phyloP scores from a whole-genome alignment of 1,284 basidiomycete species.

The Ceratobasidium sp. region DNA sequence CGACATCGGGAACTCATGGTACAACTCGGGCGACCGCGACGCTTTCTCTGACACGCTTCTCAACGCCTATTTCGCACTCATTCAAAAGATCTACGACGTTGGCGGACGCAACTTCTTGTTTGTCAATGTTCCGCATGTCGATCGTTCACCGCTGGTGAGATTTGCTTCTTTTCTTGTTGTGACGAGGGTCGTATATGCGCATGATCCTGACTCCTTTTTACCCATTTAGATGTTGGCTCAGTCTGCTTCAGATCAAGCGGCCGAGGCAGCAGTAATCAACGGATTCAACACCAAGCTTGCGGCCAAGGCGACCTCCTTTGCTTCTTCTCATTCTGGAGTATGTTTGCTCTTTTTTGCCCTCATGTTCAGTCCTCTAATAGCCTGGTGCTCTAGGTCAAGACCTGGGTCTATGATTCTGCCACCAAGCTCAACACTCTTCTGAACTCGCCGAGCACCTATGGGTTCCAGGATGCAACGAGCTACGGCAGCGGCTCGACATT shows the following conservation, averaged over 20 bases:
- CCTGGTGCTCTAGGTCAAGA: slow-evolving; percentile 26
- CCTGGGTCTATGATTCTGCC: slow-evolving; percentile 43
- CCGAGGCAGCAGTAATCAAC: slow-evolving; percentile 44
- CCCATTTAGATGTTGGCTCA: slow-evolving; percentile 44
- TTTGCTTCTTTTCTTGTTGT: not conserved
- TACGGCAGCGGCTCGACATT: slow-evolving; percentile 44
- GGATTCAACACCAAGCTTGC: slow-evolving; percentile 48
- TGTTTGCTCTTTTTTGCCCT: not conserved
- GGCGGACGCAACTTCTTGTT: slow-evolving; percentile 76
- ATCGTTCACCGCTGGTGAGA: slow-evolving; percentile 66
- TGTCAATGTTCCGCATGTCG: slow-evolving; percentile 74
- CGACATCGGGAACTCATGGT: slow-evolving; percentile 49
- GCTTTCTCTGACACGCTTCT: slow-evolving; percentile 67
- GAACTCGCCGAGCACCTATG: slow-evolving; percentile 45
- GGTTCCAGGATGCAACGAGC: slow-evolving; percentile 48
- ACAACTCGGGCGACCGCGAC: slow-evolving; percentile 60
- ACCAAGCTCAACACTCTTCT: slow-evolving; percentile 43
- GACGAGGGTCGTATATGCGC: slow-evolving; percentile 18
- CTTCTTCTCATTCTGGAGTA: slow-evolving; percentile 38
- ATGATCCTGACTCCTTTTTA: not conserved
- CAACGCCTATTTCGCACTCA: slow-evolving; percentile 70
- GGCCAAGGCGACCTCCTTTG: slow-evolving; percentile 33
- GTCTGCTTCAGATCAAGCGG: slow-evolving; percentile 20
- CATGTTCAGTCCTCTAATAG: not conserved
- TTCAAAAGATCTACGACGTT: slow-evolving; percentile 66